These are phyloP conservation scores for Adansonia gregorii DNA, from an alignment of 441 rosid species.

Conservation along the genomic window DNA sequence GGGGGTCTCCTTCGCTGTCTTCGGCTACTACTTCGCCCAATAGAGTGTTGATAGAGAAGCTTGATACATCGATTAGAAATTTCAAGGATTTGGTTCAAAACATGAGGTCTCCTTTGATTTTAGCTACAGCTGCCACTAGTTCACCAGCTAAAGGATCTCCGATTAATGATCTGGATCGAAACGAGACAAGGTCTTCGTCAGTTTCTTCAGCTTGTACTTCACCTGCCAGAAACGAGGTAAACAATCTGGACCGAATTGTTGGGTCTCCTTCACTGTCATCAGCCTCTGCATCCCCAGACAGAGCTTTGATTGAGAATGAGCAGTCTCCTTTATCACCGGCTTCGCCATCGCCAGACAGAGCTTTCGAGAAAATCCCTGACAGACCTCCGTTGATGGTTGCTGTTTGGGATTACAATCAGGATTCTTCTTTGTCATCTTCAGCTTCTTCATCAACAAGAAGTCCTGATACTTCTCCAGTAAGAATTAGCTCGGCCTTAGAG, in stretches of 20 bases:
- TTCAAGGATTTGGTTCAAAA: constrained; percentile 25
- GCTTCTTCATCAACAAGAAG: constrained; percentile 47
- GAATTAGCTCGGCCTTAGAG: constrained; percentile 27
- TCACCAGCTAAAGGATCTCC: constrained; percentile 37
- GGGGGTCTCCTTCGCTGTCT: constrained; percentile 40
- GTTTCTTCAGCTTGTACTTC: constrained; percentile 49
- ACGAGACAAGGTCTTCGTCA: constrained; percentile 29
- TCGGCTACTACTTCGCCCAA: constrained; percentile 56
- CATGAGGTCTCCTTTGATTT: constrained; percentile 16
- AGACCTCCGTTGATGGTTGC: constrained; percentile 42
- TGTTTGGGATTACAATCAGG: constrained; percentile 36
- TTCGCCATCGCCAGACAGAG: constrained; percentile 46
- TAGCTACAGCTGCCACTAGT: constrained; percentile 36
- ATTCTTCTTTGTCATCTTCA: constrained; percentile 40
- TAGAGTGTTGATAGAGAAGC: constrained; percentile 45
- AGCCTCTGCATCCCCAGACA: constrained; percentile 30
- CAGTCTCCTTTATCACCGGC: constrained; percentile 51
- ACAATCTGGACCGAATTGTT: constrained; percentile 19
- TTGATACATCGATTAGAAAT: constrained; percentile 39
- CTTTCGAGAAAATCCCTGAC: constrained; percentile 41
- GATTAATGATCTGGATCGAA: not conserved
- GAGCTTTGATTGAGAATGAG: not conserved
- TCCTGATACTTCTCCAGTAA: constrained; percentile 46
- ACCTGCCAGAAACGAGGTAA: constrained; percentile 40
- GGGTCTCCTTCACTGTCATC: constrained; percentile 41